Base-by-base conservation (phyloP, 176 grass and related monocot species). In the Cocos nucifera region DNA sequence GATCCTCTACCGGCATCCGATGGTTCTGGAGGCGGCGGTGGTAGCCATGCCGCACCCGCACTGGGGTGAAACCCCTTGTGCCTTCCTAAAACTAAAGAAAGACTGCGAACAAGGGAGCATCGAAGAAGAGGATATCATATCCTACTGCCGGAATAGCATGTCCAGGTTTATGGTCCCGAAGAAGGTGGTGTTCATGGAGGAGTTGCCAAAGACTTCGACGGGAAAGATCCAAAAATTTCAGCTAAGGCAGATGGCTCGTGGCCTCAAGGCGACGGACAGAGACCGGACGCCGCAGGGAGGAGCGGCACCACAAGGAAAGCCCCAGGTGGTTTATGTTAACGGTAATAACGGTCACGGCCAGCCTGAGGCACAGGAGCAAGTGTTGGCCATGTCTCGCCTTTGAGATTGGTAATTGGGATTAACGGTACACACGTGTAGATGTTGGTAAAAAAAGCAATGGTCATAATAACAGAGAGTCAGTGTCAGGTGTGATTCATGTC, bases 211-310 rank as follows among this genome's bases (percentile, higher is more conserved):
- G 48, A 88, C 82, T 62, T 76, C 72, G 2, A 77, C 75, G 5
- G 80, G 80, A 3, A 88, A 88, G 85, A 80, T 83, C 0, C 80
- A 88, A 73, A 88, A 88, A 76, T 51, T 73, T 10, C 63, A 66
- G 73, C 85, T 88, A 16, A 73, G 85, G 35, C 69, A 73, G 3
- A 49, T 0, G 7, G 85, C 85, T 3, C 52, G 50, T 3, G 5
- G 57, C 10, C 4, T 24, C 10, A 25, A 15, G 12, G 19, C 12
- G 21, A 24, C 8, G 6, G 21, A 5, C 8, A 8, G 4, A 15
- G 2, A 5, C 7, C 23, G 19, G 26, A 27, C 28, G 28, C 59
- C 30, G 4, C 28, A 49, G 48, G n/a, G 30, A 20, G 59, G 59
- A 8, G 35, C 35, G 35, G 35, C 35, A 10, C 35, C 35, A 3